These are phyloP conservation scores for Vitis amurensis DNA, from an alignment of 164 flowering plant genomes.

Conservation along the genomic window DNA sequence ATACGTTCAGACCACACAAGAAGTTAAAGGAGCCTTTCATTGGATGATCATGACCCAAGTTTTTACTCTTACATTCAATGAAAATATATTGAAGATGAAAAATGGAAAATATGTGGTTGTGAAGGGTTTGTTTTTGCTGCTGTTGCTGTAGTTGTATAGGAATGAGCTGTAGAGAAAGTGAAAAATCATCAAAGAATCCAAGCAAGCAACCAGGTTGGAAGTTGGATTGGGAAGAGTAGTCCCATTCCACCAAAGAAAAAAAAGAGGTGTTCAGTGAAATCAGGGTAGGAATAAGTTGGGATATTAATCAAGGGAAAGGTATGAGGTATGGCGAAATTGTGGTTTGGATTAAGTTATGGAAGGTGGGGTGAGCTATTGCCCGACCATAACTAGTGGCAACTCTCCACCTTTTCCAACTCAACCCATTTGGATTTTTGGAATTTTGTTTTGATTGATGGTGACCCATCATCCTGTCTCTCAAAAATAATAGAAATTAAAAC, in stretches of 20 bases:
- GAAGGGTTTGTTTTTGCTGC: background rate
- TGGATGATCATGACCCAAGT: too few relatives aligned
- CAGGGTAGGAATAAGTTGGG: constrained; percentile 5
- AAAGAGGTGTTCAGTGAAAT: too few relatives aligned
- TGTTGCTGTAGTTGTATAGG: background rate
- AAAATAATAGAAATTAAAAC: too few relatives aligned
- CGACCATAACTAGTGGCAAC: constrained; percentile 6
- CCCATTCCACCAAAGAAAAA: too few relatives aligned
- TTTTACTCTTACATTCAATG: too few relatives aligned
- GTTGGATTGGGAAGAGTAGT: too few relatives aligned
- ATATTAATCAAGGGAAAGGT: background rate
- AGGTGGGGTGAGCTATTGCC: constrained; percentile 17
- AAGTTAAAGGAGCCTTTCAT: constrained; percentile 4
- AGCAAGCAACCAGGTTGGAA: too few relatives aligned
- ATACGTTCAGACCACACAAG: background rate
- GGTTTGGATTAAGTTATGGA: background rate
- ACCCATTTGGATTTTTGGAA: background rate
- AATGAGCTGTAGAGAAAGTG: background rate
- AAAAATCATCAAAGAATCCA: too few relatives aligned
- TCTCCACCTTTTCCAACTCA: background rate
- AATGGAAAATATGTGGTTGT: background rate
- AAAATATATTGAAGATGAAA: background rate
- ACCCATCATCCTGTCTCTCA: background rate
- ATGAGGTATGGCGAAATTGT: background rate
- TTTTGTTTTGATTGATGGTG: background rate